Percentiles rank a stretch among this genome's conserved stretches.
Conservation (phyloP, 2,329 filamentous ascomycete species). For the Colletotrichum costaricense region DNA sequence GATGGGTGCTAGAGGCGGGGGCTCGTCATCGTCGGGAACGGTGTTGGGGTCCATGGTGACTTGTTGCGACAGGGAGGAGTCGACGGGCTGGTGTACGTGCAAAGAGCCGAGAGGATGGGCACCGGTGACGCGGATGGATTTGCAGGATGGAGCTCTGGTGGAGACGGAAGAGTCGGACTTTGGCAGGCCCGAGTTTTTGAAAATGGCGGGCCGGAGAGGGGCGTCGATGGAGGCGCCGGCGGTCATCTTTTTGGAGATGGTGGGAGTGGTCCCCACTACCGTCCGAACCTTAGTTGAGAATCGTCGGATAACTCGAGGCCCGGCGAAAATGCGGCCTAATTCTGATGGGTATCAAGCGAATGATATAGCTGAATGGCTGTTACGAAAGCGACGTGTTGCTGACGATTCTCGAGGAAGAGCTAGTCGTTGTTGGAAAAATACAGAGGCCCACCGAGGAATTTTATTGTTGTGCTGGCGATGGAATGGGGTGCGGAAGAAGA, state of each 20-base stretch:
- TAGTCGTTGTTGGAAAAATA: background rate
- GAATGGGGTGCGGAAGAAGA: background rate
- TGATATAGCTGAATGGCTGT: background rate
- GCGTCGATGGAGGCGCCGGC: conserved; percentile 30
- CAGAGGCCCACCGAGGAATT: background rate
- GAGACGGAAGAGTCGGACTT: conserved; percentile 53
- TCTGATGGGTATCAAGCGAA: background rate
- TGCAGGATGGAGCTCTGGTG: conserved; percentile 38
- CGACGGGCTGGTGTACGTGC: conserved; percentile 48
- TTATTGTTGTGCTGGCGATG: background rate
- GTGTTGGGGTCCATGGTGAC: conserved; percentile 35
- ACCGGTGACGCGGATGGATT: conserved; percentile 53
- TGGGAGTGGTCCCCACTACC: conserved; percentile 10
- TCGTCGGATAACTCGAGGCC: background rate
- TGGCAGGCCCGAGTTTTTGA: conserved; percentile 40
- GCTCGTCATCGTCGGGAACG: conserved; percentile 39
- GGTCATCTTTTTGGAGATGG: conserved; percentile 17
- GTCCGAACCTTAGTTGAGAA: conserved; percentile 7
- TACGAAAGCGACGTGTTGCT: background rate
- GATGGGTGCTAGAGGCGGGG: conserved; percentile 45
- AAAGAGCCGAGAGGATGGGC: conserved; percentile 55
- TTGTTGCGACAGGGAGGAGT: conserved; percentile 32
- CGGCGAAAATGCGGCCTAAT: background rate
- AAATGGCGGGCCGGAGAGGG: conserved; percentile 31
- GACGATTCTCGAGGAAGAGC: background rate